These are phyloP conservation scores for Xylaria sp. DNA, from an alignment of 2,329 filamentous ascomycete species.

Conservation along the genomic window DNA sequence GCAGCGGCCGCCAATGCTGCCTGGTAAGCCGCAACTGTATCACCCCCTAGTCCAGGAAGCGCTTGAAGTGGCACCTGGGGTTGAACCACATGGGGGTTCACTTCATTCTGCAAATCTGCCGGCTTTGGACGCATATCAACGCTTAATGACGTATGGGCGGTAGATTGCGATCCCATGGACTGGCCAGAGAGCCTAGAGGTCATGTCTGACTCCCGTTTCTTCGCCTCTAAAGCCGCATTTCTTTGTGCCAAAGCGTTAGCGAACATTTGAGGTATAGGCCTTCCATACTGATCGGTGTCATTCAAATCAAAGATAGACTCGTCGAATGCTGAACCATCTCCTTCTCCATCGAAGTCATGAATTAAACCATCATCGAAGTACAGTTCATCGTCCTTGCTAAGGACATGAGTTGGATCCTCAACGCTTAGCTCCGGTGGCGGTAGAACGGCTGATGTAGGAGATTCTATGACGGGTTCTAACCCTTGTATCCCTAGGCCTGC, in stretches of 20 bases:
- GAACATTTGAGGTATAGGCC: conserved; percentile 69
- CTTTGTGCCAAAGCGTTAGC: conserved; percentile 62
- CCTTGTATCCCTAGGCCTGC: conserved; percentile 60
- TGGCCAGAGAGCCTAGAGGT: conserved; percentile 59
- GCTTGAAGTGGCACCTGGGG: conserved; percentile 39
- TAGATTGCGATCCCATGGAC: conserved; percentile 59
- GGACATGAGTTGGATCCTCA: conserved; percentile 29
- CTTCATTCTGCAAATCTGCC: conserved; percentile 29
- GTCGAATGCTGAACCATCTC: conserved; percentile 71
- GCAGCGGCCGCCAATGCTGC: conserved; percentile 86
- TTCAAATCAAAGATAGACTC: conserved; percentile 79
- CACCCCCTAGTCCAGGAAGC: conserved; percentile 26
- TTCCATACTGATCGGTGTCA: conserved; percentile 71
- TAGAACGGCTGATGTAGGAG: conserved; percentile 34
- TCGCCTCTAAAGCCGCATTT: conserved; percentile 50
- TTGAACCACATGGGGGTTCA: conserved; percentile 26
- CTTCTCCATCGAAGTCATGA: conserved; percentile 62
- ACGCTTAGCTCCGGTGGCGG: conserved; percentile 38
- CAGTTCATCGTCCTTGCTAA: conserved; percentile 67
- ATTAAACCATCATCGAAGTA: conserved; percentile 76
- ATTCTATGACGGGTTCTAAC: conserved; percentile 43
- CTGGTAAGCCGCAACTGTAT: conserved; percentile 74
- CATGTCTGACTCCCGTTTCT: conserved; percentile 60
- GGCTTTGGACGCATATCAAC: conserved; percentile 47
- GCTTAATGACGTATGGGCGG: conserved; percentile 64